phyloP scores from a whole-genome alignment of 495 filamentous ascomycete genomes.

The Rhizodiscina lignyota region DNA sequence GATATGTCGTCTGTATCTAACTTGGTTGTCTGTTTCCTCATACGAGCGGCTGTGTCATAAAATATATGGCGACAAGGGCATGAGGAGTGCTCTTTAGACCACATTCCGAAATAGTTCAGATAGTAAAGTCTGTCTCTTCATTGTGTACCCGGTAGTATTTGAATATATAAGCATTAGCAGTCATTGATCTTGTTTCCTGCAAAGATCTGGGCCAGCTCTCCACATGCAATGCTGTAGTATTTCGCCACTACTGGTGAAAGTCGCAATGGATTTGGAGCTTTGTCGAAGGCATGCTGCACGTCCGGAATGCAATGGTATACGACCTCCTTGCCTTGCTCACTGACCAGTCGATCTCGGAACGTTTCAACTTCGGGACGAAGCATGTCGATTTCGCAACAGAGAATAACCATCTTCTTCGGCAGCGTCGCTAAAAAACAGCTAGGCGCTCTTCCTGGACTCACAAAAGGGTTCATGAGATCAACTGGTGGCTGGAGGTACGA shows the following conservation, averaged over 20 bases:
- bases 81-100: too few relatives aligned
- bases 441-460: constrained; percentile 46
- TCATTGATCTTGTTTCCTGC: too few relatives aligned
- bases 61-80: too few relatives aligned
- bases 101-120: too few relatives aligned
- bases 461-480: constrained; percentile 37
- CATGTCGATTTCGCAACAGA: constrained; percentile 87
- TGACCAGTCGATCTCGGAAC: constrained; percentile 43
- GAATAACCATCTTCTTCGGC: constrained; percentile 49
- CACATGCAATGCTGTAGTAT: constrained; percentile 28
- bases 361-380: constrained; percentile 57
- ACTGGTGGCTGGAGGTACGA: constrained; percentile 52
- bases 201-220: constrained; percentile 26
- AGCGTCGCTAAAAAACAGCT: constrained; percentile 33
- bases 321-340: constrained; percentile 43
- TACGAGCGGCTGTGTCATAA: too few relatives aligned
- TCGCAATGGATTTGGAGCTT: constrained; percentile 59
- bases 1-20: too few relatives aligned
- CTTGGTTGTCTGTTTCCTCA: too few relatives aligned
- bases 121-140: too few relatives aligned
- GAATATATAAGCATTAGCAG: too few relatives aligned
- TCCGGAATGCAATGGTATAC: constrained; percentile 53
- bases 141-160: too few relatives aligned
- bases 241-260: constrained; percentile 25
- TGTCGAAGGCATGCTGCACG: constrained; percentile 74